Base-by-base conservation (phyloP, 2,329 filamentous ascomycete species). In the Achaetomium macrosporum region DNA sequence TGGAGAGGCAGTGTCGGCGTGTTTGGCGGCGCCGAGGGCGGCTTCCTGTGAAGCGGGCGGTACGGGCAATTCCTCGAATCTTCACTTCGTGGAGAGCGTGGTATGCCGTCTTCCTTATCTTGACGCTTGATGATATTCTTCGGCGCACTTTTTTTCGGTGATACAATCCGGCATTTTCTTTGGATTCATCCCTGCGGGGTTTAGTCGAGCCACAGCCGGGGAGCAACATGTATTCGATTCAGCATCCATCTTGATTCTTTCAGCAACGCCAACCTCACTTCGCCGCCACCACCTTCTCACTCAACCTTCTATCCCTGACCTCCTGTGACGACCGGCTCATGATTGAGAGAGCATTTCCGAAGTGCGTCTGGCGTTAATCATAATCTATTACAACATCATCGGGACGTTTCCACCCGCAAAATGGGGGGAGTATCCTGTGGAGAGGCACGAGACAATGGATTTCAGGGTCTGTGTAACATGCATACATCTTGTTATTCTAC, bases 1-100 rank as follows among this genome's bases (percentile, higher is more conserved):
- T 83, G 79, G 79, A 75, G 79, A 33, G 74, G 76, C 20, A 81
- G 76, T 57, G 74, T 82, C 30, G 76, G 77, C 30, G 75, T 82
- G 12, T 72, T 81, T 45, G 61, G 61, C 15, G 72, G 73, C 16
- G 64, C 65, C 50, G 80, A 84, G 41, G 76, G 78, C 33, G 76
- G 76, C 17, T 80, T 83, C 59, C 61, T 82, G 37, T 83, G 64
- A 76, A 3, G 10, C 25, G 29, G 9, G 30, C 16, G 29, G 12
- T 9, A 2, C 20, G 5, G 16, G 13, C 30, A 15, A 25, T 2
- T 9, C 5, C 37, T 11, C 15, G 6, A 29, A 19, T 25, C n/a
- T 13, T 42, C 17, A 12, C 17, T 6, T 19, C 17, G 9, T 19
- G 7, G 25, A n/a, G n/a, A n/a, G n/a, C n/a, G n/a, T n/a, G n/a